Conservation (phyloP, 345 rosid genomes). For the sweet orange (Citrus sinensis) region DNA sequence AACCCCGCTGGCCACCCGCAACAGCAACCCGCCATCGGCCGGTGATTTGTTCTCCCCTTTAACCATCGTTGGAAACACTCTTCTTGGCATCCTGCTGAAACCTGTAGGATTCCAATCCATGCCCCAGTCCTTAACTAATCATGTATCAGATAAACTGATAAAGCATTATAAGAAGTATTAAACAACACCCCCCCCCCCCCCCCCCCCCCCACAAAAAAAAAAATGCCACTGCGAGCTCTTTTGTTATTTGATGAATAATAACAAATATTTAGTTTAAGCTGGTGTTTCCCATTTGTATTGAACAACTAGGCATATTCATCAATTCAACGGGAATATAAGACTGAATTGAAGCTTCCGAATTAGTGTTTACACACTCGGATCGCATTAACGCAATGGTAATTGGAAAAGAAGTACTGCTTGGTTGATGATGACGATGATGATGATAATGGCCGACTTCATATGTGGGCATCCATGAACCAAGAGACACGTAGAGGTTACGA, state of each 20-base stretch:
- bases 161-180: too few species aligned
- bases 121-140: not conserved
- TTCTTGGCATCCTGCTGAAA: conserved; percentile 32
- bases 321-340: not conserved
- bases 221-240: too few species aligned
- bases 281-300: not conserved
- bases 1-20: conserved; percentile 58
- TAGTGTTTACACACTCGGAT: not conserved
- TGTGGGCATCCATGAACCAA: not conserved
- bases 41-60: conserved; percentile 44
- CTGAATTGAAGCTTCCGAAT: not conserved
- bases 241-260: too few species aligned
- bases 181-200: too few species aligned
- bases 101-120: conserved; percentile 45
- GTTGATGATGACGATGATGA: not conserved
- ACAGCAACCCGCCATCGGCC: conserved; percentile 36
- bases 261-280: not conserved
- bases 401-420: not conserved
- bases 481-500: not conserved
- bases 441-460: not conserved
- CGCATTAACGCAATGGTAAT: not conserved
- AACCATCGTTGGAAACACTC: conserved; percentile 33
- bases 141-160: not conserved
- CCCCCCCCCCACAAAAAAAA: too few species aligned
- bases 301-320: not conserved